Evolutionary conservation across 2,329 filamentous ascomycete genomes (phyloP), one percentile per base, ranked within the genome.

Genomic region (Periconia macrospinosa): DNA sequence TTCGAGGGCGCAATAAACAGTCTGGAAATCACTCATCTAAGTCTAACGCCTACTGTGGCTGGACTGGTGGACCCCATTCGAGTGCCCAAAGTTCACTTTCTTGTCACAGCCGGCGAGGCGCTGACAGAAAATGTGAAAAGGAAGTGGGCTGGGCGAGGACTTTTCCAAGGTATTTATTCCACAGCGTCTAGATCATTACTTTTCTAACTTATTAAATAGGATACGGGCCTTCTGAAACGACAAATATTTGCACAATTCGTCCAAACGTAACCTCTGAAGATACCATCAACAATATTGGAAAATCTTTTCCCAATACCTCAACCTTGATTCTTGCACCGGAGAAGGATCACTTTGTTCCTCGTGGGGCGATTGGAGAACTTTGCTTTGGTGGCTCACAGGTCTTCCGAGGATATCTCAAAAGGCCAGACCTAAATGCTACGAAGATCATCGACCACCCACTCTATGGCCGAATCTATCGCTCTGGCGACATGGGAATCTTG

Each of bases 341-440:
- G 0, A 67, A 57, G 17, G 50, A 67, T 11, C 45, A 51, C 3
- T 65, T 85, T 1, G 75, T 92, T 0, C 90, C 90, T 0, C 70
- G 83, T 7, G 91, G 91, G 2, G 88, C 85, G 57, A 78, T 91
- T 15, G 92, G 92, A 11, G 92, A 96, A 69, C 79, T 96, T 7
- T 95, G 90, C 65, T 94, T 96, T 69, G 91, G 91, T 14, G 92
- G 92, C 11, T 84, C 90, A 46, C 92, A 96, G 73, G 85, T 96
- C 6, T 84, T 80, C 41, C 79, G 82, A 40, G 91, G 90, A 1
- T 96, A 93, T 65, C 78, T 94, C 27, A 85, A 87, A 53, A 79
- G 83, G 70, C 80, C 84, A 0, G 79, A 82, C 3, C 73, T 90
- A 41, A 91, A 88, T 0, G 71, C 77, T 0, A 74, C 80, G 13